A percentile compares a stretch with the other conserved stretches of the same genome.
Evolutionary conservation across 257 asterid species (phyloP).

Genomic region (Handroanthus guayacan): DNA sequence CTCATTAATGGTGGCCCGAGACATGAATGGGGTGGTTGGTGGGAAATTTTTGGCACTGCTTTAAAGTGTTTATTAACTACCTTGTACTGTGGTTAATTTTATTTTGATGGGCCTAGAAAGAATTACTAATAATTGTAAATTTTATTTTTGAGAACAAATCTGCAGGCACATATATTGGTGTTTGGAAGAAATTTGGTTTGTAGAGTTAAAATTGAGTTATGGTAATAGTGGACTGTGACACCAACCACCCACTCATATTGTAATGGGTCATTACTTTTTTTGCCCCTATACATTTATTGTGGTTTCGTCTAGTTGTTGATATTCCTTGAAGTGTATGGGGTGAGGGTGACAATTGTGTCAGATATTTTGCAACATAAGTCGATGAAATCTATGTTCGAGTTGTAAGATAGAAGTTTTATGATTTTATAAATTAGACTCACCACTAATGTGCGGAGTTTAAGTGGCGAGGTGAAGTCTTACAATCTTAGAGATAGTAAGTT

Average conservation of each 20-base stretch:
- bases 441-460: no score
- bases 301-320: slow-evolving; percentile 2
- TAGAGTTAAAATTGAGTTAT: slow-evolving; percentile 8
- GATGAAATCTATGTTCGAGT: no score
- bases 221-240: slow-evolving; percentile 36
- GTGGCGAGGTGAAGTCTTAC: no score
- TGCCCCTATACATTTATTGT: slow-evolving; percentile 24
- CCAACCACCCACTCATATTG: slow-evolving; percentile 41
- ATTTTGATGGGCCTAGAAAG: not conserved
- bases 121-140: not conserved
- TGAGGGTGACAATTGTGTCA: not conserved
- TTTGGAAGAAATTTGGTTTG: not conserved
- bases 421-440: no score
- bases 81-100: slow-evolving; percentile 12
- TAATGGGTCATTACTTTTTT: slow-evolving; percentile 33
- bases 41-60: slow-evolving; percentile 25
- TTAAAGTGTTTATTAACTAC: slow-evolving; percentile 35
- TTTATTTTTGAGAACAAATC: slow-evolving; percentile 4
- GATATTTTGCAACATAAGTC: not conserved
- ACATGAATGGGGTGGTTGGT: slow-evolving; percentile 43
- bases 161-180: slow-evolving; percentile 19
- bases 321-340: slow-evolving; percentile 8
- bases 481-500: no score
- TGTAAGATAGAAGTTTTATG: no score
- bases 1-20: slow-evolving; percentile 21